A percentile compares a stretch with the other conserved stretches of the same genome.
phyloP scores from a whole-genome alignment of 1,284 basidiomycete genomes.

The Phaffia rhodozyma region DNA sequence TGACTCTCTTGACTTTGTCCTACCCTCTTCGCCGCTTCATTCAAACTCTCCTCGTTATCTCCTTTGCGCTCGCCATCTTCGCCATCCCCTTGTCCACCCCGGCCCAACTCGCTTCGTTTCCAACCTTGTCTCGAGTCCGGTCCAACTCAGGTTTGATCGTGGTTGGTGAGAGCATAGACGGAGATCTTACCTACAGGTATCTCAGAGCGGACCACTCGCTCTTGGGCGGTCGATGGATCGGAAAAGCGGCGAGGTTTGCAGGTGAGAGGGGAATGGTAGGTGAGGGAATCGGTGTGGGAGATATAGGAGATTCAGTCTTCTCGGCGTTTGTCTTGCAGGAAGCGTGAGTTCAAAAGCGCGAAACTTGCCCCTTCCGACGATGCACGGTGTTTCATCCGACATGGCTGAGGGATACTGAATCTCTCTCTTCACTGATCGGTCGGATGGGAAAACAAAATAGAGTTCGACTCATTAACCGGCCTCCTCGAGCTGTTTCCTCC shows the following conservation, averaged over 20 bases:
- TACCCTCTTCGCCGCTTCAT: neutral
- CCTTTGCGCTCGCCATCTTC: neutral
- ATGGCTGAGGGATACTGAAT: neutral
- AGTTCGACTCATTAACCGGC: slow-evolving; percentile 49
- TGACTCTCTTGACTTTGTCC: neutral
- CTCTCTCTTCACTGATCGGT: no score
- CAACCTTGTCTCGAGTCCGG: neutral
- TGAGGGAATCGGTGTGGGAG: slow-evolving; percentile 41
- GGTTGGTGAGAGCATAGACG: slow-evolving; percentile 2
- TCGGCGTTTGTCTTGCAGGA: slow-evolving; percentile 75
- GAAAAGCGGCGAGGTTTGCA: slow-evolving; percentile 38
- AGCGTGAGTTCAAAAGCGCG: slow-evolving; percentile 32
- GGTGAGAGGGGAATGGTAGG: slow-evolving; percentile 13
- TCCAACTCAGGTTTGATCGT: slow-evolving; percentile 3
- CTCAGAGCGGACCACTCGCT: slow-evolving; percentile 77
- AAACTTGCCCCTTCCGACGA: no score
- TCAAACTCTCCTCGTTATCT: neutral
- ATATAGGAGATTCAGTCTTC: slow-evolving; percentile 54
- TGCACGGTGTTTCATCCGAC: no score
- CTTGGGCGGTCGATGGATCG: slow-evolving; percentile 76
- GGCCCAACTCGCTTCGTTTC: neutral
- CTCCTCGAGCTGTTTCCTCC: slow-evolving; percentile 32
- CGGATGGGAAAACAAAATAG: neutral
- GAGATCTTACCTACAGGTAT: slow-evolving; percentile 50
- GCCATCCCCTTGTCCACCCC: neutral